These are phyloP conservation scores for Mycena maculata DNA, from an alignment of 768 basidiomycete genomes.

Conservation along the genomic window DNA sequence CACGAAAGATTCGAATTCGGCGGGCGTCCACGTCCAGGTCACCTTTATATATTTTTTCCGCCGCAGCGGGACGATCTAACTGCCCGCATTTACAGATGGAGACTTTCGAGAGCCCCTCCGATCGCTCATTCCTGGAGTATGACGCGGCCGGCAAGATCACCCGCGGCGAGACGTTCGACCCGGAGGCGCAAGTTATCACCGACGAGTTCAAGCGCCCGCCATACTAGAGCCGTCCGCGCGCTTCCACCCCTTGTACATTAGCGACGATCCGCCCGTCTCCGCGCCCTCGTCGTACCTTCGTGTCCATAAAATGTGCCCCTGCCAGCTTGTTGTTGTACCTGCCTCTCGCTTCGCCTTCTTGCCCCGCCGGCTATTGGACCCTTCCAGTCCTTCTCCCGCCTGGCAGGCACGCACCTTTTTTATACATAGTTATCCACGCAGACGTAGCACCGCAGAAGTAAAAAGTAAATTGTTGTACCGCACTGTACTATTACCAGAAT, in stretches of 20 bases:
- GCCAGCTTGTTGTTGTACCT: constrained; percentile 6
- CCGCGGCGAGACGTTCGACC: constrained; percentile 61
- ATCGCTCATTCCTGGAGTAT: constrained; percentile 61
- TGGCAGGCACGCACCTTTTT: constrained; percentile 15
- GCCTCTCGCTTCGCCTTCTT: constrained; percentile 4
- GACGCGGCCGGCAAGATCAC: constrained; percentile 67
- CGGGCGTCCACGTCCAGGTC: constrained; percentile 58
- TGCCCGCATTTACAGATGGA: constrained; percentile 64
- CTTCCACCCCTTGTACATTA: constrained; percentile 15
- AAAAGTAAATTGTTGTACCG: constrained; percentile 30
- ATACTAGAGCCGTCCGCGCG: constrained; percentile 40
- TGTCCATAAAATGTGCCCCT: not conserved
- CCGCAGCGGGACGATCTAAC: constrained; percentile 12
- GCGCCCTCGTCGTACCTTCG: constrained; percentile 12
- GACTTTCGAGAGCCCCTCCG: constrained; percentile 64
- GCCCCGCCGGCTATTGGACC: not conserved
- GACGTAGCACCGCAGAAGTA: not conserved
- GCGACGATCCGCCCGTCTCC: not conserved
- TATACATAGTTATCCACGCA: constrained; percentile 6
- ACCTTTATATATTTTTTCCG: constrained; percentile 5
- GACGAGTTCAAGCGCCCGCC: constrained; percentile 74
- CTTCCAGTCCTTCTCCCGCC: constrained; percentile 5
- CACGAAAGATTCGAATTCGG: constrained; percentile 54
- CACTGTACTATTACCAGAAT: constrained; percentile 14
- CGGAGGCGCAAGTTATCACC: constrained; percentile 68